A percentile compares a stretch with the other conserved stretches of the same genome.
Evolutionary conservation across 176 grass and related monocot genomes (phyloP).

Genomic region (Rhynchospora pubera): DNA sequence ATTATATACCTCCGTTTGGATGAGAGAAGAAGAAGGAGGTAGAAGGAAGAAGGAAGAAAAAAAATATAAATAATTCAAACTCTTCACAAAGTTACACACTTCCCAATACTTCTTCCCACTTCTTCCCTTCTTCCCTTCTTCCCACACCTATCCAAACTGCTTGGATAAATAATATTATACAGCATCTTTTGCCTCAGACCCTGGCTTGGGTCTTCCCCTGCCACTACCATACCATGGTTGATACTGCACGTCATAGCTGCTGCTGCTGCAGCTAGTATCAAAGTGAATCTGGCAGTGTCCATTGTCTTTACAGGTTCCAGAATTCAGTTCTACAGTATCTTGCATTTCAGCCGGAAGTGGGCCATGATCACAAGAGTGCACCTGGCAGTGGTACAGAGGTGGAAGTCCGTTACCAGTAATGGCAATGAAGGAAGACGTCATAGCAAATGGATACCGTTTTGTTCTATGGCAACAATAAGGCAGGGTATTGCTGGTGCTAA

Average conservation of each 20-base stretch:
- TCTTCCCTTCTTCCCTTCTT: no score
- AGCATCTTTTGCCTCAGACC: no score
- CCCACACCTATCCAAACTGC: no score
- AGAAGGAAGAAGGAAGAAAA: no score
- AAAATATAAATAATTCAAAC: no score
- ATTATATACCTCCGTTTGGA: no score
- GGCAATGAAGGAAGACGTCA: conserved; percentile 49
- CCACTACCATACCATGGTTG: conserved; percentile 23
- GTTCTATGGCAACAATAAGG: background rate
- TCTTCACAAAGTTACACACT: no score
- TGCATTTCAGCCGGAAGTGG: conserved; percentile 14
- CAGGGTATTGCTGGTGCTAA: background rate
- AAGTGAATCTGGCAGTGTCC: conserved; percentile 27
- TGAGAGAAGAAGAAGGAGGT: no score
- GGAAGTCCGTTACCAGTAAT: conserved; percentile 20
- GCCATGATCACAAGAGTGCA: conserved; percentile 32
- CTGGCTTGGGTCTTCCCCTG: conserved; percentile 29
- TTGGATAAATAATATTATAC: no score
- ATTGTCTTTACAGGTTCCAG: conserved; percentile 2
- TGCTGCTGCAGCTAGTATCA: conserved; percentile 43
- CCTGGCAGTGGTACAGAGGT: conserved; percentile 7
- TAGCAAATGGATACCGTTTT: conserved; percentile 55
- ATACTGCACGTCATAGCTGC: conserved; percentile 32
- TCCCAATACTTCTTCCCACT: no score
- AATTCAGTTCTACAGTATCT: conserved; percentile 11